phyloP scores from a whole-genome alignment of 2,329 filamentous ascomycete species.

The Neonectria coccinea region DNA sequence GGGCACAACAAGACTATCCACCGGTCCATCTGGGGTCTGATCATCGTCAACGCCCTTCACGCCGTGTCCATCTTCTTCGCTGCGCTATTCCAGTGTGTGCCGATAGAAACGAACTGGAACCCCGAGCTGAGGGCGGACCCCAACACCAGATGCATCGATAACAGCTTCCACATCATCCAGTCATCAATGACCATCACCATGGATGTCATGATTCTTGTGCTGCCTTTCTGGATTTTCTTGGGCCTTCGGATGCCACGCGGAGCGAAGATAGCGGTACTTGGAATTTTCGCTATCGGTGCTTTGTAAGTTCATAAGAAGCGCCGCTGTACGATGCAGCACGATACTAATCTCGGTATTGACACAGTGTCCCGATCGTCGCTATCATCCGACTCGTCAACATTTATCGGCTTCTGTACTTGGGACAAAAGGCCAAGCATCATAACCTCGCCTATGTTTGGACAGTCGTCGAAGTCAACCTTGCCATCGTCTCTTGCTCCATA shows the following conservation, averaged over 20 bases:
- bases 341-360: neutral
- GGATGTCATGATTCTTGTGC: slow-evolving; percentile 53
- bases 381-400: slow-evolving; percentile 50
- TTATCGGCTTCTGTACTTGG: slow-evolving; percentile 20
- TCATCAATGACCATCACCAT: slow-evolving; percentile 55
- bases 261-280: slow-evolving; percentile 54
- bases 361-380: slow-evolving; percentile 50
- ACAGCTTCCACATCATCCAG: slow-evolving; percentile 49
- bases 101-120: slow-evolving; percentile 51
- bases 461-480: slow-evolving; percentile 51
- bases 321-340: neutral
- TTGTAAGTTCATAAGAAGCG: slow-evolving; percentile 44
- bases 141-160: slow-evolving; percentile 50
- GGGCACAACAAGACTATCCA: slow-evolving; percentile 53
- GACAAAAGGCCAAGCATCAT: slow-evolving; percentile 31
- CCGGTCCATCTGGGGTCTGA: slow-evolving; percentile 44
- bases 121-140: slow-evolving; percentile 34
- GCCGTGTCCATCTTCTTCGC: slow-evolving; percentile 53
- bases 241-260: slow-evolving; percentile 53
- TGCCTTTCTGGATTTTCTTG: slow-evolving; percentile 57
- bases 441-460: slow-evolving; percentile 51
- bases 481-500: slow-evolving; percentile 50
- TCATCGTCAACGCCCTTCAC: slow-evolving; percentile 48
- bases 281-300: slow-evolving; percentile 54
- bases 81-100: slow-evolving; percentile 55